Evolutionary conservation across 139 green algal genomes (phyloP), one percentile per base, ranked within the genome.

Genomic region (Nannochloris sp.): DNA sequence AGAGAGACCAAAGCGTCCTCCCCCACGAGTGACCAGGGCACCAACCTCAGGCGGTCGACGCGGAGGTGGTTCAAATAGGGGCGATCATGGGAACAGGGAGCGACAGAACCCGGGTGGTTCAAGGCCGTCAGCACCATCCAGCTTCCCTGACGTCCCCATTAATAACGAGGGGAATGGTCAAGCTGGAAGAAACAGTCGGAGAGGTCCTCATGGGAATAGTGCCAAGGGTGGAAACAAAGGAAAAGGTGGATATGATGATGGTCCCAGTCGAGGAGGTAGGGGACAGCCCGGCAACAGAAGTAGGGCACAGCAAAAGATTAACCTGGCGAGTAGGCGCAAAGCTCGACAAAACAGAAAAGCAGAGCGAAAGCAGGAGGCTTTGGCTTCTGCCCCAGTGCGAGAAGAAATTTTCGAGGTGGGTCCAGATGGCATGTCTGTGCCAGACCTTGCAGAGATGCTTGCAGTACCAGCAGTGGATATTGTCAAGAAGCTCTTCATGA

Each of bases 351-450:
- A 49, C n/a, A 70, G 79, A 28, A 70, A 74, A 43, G n/a, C 49
- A 65, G 70, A 73, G 57, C 76, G 81, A 5, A 69, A 81, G n/a
- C 63, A 65, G 9, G 57, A 63, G 26, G 67, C 74, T 12, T 57
- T 78, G 49, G 82, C 78, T 29, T 79, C 17, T 63, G 30, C 25
- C 6, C 33, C 49, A 56, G 12, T 75, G 29, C 62, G 63, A 26
- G 82, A 95, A 73, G 92, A 98, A 64, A 96, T 98, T 49, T 89
- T 98, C 25, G 92, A 97, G 70, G 84, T 97, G 5, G 84, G 84
- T 3, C 51, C 84, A 0, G 84, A 93, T 65, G 93, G 93, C 33
- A 89, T 99, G 85, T 67, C 61, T 2, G 75, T 98, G 45, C 63
- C 73, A 8, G 88, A 93, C 26, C 80, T 99, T 45, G 87, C 89